Percentiles rank a stretch among this genome's conserved stretches.
phyloP scores from a whole-genome alignment of 768 basidiomycete species.

The Leccinum fibrillosum region DNA sequence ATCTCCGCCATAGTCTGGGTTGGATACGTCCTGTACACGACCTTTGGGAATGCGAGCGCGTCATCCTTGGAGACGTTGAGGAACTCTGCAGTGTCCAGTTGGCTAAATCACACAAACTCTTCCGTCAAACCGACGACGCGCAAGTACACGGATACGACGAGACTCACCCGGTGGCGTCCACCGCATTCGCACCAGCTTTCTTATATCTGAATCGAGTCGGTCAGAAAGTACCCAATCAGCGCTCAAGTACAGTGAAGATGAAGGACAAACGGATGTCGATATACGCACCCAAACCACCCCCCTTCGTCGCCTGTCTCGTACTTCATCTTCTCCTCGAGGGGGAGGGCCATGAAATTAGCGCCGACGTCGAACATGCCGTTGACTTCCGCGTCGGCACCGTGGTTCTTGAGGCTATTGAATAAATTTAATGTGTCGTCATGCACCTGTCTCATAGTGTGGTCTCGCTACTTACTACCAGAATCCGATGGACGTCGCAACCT shows the following conservation, averaged over 20 bases:
- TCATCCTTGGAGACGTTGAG: not conserved
- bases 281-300: not conserved
- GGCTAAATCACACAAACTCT: not conserved
- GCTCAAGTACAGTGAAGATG: not conserved
- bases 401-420: not conserved
- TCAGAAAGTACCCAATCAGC: not conserved
- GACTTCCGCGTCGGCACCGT: not conserved
- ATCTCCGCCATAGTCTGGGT: not conserved
- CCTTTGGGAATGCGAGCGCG: not conserved
- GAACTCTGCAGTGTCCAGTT: not conserved
- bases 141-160: not conserved
- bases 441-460: not conserved
- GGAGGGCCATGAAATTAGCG: not conserved
- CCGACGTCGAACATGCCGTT: not conserved
- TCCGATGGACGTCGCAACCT: not conserved
- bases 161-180: not conserved
- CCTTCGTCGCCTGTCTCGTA: not conserved
- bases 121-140: not conserved
- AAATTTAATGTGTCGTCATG: not conserved
- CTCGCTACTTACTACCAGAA: not conserved
- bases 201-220: not conserved
- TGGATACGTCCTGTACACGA: not conserved
- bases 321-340: not conserved
- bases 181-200: not conserved
- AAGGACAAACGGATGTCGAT: not conserved